phyloP scores from a whole-genome alignment of 2,329 filamentous ascomycete genomes.

The Thielaviopsis ethacetica region DNA sequence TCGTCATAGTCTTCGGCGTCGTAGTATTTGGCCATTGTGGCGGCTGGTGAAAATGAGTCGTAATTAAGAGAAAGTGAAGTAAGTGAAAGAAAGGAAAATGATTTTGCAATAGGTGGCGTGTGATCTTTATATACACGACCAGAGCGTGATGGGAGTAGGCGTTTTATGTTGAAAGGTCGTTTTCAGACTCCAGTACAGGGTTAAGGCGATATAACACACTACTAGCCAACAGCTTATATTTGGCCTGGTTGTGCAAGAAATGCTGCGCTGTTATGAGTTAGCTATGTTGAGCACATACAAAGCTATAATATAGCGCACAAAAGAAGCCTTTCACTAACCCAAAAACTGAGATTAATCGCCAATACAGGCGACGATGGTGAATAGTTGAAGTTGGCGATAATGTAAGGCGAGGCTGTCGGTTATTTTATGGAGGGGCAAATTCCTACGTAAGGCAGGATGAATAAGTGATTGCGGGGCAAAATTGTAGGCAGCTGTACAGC shows the following conservation, averaged over 20 bases:
- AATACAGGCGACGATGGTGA: not conserved
- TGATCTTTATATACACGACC: not conserved
- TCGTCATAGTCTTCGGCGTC: conserved; percentile 22
- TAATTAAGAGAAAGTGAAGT: not conserved
- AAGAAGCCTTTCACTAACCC: not conserved
- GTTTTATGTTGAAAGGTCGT: not conserved
- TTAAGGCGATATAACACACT: not conserved
- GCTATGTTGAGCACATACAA: not conserved
- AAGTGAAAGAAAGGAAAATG: not conserved
- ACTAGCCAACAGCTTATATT: not conserved
- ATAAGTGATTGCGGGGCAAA: not conserved
- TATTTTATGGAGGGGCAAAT: not conserved
- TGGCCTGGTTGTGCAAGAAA: not conserved
- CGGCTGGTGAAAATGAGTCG: not conserved
- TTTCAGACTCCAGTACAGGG: not conserved
- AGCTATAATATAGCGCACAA: not conserved
- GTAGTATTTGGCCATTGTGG: conserved; percentile 12
- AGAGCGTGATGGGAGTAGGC: no score
- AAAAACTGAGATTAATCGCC: not conserved
- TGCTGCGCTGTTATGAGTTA: not conserved
- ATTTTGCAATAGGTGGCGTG: no score
- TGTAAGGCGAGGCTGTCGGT: not conserved
- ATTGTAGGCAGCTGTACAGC: not conserved
- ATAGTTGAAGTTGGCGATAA: not conserved
- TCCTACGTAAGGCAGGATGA: not conserved